Evolutionary conservation across 2,329 filamentous ascomycete species (phyloP).

Genomic region (Colletotrichum sp.): DNA sequence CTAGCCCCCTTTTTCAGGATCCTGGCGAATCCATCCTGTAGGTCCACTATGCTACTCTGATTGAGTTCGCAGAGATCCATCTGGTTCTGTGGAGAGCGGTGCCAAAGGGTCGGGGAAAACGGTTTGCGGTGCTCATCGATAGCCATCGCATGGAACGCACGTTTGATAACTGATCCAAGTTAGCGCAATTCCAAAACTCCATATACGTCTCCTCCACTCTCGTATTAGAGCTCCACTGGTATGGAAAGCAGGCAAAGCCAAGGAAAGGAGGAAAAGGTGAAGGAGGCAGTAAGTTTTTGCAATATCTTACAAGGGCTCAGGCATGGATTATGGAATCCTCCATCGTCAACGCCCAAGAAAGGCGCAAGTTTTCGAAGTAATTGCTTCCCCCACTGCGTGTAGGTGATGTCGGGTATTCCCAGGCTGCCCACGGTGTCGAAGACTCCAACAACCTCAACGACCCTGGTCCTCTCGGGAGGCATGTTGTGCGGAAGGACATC

Average conservation of each 20-base stretch:
- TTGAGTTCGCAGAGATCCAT: no score
- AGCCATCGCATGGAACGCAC: background rate
- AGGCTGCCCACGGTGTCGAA: slow-evolving; percentile 18
- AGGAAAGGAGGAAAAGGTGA: no score
- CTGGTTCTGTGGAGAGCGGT: background rate
- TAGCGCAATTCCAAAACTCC: background rate
- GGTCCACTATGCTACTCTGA: rapidly evolving
- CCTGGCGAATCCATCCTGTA: background rate
- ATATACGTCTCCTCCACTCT: no score
- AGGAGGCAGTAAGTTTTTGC: no score
- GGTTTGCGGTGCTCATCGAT: background rate
- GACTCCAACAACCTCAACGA: slow-evolving; percentile 4
- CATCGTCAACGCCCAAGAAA: background rate
- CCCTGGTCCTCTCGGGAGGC: background rate
- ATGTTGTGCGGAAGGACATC: background rate
- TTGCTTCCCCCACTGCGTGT: background rate
- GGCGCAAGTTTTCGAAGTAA: background rate
- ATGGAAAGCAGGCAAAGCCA: background rate
- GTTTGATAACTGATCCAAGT: background rate
- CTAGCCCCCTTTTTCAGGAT: background rate
- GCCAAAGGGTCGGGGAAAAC: background rate
- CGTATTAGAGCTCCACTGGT: no score
- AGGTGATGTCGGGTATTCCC: background rate
- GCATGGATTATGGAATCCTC: background rate
- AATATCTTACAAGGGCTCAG: background rate